These are phyloP conservation scores for Erysimum cheiranthoides DNA, from an alignment of 345 rosid species.

Conservation along the genomic window DNA sequence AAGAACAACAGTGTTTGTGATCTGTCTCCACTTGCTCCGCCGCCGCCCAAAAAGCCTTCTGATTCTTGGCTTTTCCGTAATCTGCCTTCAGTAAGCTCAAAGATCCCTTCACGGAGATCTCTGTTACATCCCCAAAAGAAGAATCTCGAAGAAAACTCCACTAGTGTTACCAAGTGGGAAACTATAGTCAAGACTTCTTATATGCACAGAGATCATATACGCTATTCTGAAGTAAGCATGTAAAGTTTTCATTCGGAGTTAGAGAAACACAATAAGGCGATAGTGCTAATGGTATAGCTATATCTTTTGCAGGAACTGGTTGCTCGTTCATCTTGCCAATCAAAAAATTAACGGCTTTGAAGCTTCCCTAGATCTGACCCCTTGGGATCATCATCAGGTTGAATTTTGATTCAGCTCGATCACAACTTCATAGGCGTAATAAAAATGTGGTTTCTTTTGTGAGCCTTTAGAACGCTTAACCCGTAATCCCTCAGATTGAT, in stretches of 20 bases:
- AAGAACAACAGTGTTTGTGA: slow-evolving; percentile 34
- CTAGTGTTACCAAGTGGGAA: slow-evolving; percentile 78
- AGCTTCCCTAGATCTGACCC: slow-evolving; percentile 25
- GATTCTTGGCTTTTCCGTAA: slow-evolving; percentile 95
- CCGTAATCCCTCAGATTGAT: slow-evolving; percentile 11
- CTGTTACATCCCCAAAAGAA: slow-evolving; percentile 46
- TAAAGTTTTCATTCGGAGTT: slow-evolving; percentile 6
- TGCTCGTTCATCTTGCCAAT: slow-evolving; percentile 57
- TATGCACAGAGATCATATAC: slow-evolving; percentile 71
- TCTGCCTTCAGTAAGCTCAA: slow-evolving; percentile 61
- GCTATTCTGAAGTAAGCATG: slow-evolving; percentile 82
- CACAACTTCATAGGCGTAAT: slow-evolving; percentile 9
- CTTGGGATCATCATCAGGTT: slow-evolving; percentile 27
- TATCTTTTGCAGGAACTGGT: slow-evolving; percentile 67
- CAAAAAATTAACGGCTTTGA: slow-evolving; percentile 43
- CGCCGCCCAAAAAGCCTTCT: slow-evolving; percentile 78
- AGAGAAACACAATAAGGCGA: slow-evolving; percentile 4
- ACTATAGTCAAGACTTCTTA: slow-evolving; percentile 87
- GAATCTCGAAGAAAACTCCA: slow-evolving; percentile 51
- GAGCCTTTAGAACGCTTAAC: slow-evolving; percentile 26
- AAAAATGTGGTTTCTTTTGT: slow-evolving; percentile 21
- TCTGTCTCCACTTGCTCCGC: slow-evolving; percentile 56
- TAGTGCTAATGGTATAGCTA: neutral
- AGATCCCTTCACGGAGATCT: slow-evolving; percentile 49
- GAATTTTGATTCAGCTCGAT: neutral